A percentile compares a stretch with the other conserved stretches of the same genome.
Conservation (phyloP, 1,284 basidiomycete genomes). For the Irpex rosettiformis region DNA sequence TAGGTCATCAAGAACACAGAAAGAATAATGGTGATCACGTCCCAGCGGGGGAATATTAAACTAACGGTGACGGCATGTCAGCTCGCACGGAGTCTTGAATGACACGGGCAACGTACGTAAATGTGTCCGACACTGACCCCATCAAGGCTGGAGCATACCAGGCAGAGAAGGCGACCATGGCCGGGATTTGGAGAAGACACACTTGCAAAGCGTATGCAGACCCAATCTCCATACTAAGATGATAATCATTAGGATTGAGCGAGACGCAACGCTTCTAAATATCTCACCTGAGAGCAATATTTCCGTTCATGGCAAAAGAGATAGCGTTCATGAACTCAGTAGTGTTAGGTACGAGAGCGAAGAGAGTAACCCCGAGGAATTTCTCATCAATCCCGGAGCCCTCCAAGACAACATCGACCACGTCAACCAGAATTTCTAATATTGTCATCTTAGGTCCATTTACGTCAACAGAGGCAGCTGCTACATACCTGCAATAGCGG, state of each 20-base stretch:
- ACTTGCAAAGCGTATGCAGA: conserved; percentile 99
- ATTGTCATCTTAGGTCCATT: background rate
- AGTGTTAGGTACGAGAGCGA: conserved; percentile 97
- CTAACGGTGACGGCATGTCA: conserved; percentile 51
- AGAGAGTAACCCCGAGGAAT: conserved; percentile 94
- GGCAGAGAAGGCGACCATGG: conserved; percentile 98
- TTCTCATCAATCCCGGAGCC: conserved; percentile 98
- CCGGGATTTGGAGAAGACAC: conserved; percentile 95
- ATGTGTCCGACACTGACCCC: conserved; percentile 81
- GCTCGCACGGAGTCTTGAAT: too few relatives aligned
- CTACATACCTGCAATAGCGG: conserved; percentile 86
- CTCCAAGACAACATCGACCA: conserved; percentile 92
- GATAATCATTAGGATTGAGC: conserved; percentile 1
- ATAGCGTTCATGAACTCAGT: conserved; percentile 99
- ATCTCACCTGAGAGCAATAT: conserved; percentile 89
- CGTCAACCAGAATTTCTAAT: conserved; percentile 88
- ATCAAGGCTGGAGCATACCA: conserved; percentile 85
- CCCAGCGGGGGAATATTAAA: conserved; percentile 98
- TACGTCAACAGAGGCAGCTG: background rate
- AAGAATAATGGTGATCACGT: conserved; percentile 92
- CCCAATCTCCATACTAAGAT: conserved; percentile 95
- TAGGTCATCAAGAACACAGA: conserved; percentile 98
- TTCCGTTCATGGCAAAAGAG: conserved; percentile 97
- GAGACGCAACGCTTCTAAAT: background rate
- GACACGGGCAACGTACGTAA: conserved; percentile 89